Base-by-base conservation (phyloP, 108 stramenopile genomes). In the Parmales sp. region DNA sequence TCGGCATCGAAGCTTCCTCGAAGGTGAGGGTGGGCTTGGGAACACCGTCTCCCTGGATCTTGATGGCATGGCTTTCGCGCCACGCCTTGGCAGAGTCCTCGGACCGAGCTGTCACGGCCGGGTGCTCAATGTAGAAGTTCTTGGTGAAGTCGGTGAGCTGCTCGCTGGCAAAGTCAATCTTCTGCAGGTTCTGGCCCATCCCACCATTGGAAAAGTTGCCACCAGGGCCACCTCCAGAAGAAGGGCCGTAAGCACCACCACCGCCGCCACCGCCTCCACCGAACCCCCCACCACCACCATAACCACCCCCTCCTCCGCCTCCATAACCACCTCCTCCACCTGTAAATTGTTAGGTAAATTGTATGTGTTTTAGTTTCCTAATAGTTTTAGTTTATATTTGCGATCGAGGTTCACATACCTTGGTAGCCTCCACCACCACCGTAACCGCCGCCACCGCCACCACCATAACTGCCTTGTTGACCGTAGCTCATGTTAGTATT, bases 91-190 rank as follows among this genome's bases (percentile, higher is more conserved):
- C 76, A 11, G 41, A 16, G 13, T 71, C 64, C 0, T 93, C 92
- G 22, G 87, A 70, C 29, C 96, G 83, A 1, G 73, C 71, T n/a
- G 87, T 82, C 6, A 99, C 96, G 63, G 88, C 94, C 4, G 98
- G 98, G 80, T 99, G 98, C 75, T 99, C 96, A 45, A 97, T 94
- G 92, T 99, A 98, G 69, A 99, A 98, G 69, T 98, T 91, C 76
- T 97, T 97, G 75, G 97, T 96, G 69, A 99, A 99, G 19, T 81
- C 78, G 25, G 92, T 90, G 1, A 97, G 85, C 45, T 90, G 71
- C 49, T 78, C 69, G 26, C 87, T 72, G 72, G 83, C 74, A 72
- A 96, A 97, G 70, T 93, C 85, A 74, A 92, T 90, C 22, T 76
- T 67, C 16, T 34, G 65, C 38, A 90, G 88, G 51, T 66, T 67